Evolutionary conservation across 306 rosid species (phyloP).

Genomic region (Nissolia schottii): DNA sequence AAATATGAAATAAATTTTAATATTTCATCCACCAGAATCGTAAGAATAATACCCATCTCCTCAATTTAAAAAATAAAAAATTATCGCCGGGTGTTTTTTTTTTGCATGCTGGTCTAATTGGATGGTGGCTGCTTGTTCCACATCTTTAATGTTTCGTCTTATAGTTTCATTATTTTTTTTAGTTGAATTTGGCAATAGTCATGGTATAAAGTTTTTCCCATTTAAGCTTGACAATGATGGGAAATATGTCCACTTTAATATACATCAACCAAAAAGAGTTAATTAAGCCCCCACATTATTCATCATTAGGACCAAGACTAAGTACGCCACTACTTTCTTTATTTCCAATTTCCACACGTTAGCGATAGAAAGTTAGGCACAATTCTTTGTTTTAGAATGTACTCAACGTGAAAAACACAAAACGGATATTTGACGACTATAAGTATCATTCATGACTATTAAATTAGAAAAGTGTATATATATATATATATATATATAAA

Average conservation of each 20-base stretch:
- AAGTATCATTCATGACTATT: background rate
- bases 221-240: background rate
- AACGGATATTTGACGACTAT: background rate
- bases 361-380: background rate
- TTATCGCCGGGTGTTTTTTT: background rate
- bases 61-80: no score
- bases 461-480: no score
- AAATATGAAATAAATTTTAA: no score
- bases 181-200: background rate
- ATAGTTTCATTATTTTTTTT: background rate
- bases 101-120: background rate
- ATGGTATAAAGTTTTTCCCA: background rate
- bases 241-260: background rate
- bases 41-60: no score
- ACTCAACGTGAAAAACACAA: background rate
- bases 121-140: conserved; percentile 3
- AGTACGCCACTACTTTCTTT: background rate
- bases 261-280: background rate
- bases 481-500: no score
- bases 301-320: background rate
- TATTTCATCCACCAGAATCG: no score
- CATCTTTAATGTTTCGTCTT: background rate
- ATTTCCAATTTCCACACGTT: background rate
- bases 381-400: background rate
- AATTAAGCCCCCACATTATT: background rate